phyloP scores from a whole-genome alignment of 73 alveolate species.

The Paramecium sexaurelia region DNA sequence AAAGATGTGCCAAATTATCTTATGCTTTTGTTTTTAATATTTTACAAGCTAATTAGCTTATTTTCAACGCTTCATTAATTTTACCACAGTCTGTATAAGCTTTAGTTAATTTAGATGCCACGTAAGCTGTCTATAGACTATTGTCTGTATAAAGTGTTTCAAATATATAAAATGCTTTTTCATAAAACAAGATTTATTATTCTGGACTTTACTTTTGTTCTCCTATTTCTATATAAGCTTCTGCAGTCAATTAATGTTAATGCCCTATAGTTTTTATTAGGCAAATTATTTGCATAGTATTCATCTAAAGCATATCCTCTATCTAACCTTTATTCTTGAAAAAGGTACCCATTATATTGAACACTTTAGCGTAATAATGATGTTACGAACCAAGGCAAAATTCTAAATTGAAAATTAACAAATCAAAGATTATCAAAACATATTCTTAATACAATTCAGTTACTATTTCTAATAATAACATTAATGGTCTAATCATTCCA shows the following conservation, averaged over 20 bases:
- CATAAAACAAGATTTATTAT: not conserved
- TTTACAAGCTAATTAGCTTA: not conserved
- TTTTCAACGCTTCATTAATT: constrained; percentile 22
- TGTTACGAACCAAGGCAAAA: constrained; percentile 24
- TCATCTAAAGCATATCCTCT: constrained; percentile 13
- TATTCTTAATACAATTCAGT: constrained; percentile 2
- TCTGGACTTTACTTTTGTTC: constrained; percentile 2
- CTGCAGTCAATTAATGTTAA: constrained; percentile 50
- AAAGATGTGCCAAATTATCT: not conserved
- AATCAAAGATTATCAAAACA: constrained; percentile 7
- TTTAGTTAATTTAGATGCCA: not conserved
- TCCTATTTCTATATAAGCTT: constrained; percentile 30
- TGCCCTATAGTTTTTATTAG: constrained; percentile 17
- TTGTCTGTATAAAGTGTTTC: constrained; percentile 46
- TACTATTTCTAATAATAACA: constrained; percentile 16
- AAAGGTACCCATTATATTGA: constrained; percentile 1
- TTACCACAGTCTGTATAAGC: constrained; percentile 44
- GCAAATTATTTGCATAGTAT: not conserved
- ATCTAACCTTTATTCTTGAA: not conserved
- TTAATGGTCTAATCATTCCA: not conserved
- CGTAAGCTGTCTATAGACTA: constrained; percentile 23
- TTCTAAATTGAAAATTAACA: constrained; percentile 11
- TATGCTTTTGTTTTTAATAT: not conserved
- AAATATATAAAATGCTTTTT: constrained; percentile 32
- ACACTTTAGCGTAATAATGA: constrained; percentile 40